phyloP scores from a whole-genome alignment of 1,139 yeast genomes.

The Insectozyma bohioensis region DNA sequence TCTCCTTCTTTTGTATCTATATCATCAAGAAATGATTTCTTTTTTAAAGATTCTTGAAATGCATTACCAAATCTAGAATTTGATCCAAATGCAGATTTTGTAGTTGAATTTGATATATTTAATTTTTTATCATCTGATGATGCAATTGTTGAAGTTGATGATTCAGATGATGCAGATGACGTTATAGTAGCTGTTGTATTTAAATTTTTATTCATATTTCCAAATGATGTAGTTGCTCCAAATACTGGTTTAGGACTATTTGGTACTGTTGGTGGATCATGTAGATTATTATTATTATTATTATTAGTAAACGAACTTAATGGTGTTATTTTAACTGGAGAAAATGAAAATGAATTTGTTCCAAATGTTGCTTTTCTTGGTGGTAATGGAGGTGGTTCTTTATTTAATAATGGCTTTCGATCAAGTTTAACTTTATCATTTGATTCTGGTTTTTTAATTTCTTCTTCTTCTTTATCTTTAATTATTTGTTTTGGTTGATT shows the following conservation, averaged over 20 bases:
- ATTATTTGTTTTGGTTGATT: background rate
- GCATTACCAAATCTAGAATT: constrained; percentile 61
- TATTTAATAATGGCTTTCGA: background rate
- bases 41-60: constrained; percentile 47
- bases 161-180: constrained; percentile 2
- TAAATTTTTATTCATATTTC: constrained; percentile 30
- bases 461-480: constrained; percentile 3
- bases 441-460: constrained; percentile 1
- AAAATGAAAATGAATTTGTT: constrained; percentile 27
- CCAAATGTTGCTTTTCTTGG: constrained; percentile 30
- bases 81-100: constrained; percentile 48
- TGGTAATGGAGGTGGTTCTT: constrained; percentile 10
- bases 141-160: constrained; percentile 3
- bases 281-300: too few relatives aligned
- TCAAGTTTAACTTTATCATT: background rate
- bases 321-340: constrained; percentile 23
- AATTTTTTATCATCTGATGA: background rate
- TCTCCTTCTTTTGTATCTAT: constrained; percentile 1
- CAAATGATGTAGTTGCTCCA: constrained; percentile 56
- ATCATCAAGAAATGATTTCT: constrained; percentile 53
- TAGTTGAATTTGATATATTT: constrained; percentile 3
- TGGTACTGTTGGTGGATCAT: constrained; percentile 9
- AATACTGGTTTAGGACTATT: constrained; percentile 30
- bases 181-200: constrained; percentile 3
- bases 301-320: constrained; percentile 18